Evolutionary conservation across 345 rosid species (phyloP).

Genomic region (Trapa bicornis): DNA sequence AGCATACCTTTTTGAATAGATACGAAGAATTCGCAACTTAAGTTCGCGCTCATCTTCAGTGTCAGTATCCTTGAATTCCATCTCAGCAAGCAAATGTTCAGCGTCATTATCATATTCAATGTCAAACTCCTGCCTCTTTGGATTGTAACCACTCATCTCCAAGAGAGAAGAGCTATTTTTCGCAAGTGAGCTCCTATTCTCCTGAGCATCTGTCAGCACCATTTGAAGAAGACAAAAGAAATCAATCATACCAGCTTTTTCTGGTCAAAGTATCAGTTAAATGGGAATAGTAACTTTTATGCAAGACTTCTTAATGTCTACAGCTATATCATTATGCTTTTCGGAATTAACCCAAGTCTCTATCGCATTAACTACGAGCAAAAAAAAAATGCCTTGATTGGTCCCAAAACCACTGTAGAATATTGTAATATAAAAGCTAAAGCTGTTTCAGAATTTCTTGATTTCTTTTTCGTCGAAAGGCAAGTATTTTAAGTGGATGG

Average conservation of each 20-base stretch:
- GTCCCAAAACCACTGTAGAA: background rate
- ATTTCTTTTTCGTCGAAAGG: background rate
- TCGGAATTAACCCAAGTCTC: background rate
- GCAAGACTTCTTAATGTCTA: background rate
- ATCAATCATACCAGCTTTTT: background rate
- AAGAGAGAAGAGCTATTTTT: slow-evolving; percentile 57
- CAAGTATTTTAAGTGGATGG: background rate
- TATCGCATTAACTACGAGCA: background rate
- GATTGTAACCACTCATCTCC: slow-evolving; percentile 67
- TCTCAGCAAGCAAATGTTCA: slow-evolving; percentile 88
- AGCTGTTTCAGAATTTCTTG: too few species aligned
- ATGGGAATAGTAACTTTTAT: background rate
- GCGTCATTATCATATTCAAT: slow-evolving; percentile 94
- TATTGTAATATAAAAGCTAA: background rate
- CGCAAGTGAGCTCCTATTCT: slow-evolving; percentile 35
- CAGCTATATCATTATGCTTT: background rate
- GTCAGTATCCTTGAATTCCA: slow-evolving; percentile 91
- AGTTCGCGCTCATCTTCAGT: slow-evolving; percentile 75
- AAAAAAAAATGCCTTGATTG: background rate
- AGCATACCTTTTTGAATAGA: slow-evolving; percentile 66
- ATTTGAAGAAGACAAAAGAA: background rate
- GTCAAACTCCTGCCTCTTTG: slow-evolving; percentile 80
- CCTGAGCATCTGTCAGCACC: slow-evolving; percentile 40
- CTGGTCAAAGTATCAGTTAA: background rate
- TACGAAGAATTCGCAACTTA: slow-evolving; percentile 70